Percentiles rank a stretch among this genome's conserved stretches.
Conservation (phyloP, 495 filamentous ascomycete species). For the Xylaria acuta region DNA sequence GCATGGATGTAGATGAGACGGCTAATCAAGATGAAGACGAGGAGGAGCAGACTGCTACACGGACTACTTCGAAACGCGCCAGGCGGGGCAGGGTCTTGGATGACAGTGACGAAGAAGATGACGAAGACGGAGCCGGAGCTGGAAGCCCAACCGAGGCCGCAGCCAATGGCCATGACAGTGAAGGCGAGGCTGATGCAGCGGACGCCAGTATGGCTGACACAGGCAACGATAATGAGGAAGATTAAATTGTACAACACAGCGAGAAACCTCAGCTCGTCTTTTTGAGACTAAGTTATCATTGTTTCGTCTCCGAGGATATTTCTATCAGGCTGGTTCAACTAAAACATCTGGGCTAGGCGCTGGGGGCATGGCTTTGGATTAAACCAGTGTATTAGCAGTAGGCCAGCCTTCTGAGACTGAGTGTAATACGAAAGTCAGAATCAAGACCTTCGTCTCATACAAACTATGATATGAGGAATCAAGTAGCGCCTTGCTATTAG, state of each 20-base stretch:
- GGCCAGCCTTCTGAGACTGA: background rate
- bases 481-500: background rate
- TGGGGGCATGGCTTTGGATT: constrained; percentile 10
- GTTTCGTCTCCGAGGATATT: background rate
- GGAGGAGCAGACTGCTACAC: constrained; percentile 39
- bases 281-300: background rate
- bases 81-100: constrained; percentile 51
- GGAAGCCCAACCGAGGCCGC: constrained; percentile 31
- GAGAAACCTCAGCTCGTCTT: background rate
- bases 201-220: constrained; percentile 48
- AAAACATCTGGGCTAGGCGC: constrained; percentile 18
- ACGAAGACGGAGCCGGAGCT: constrained; percentile 33
- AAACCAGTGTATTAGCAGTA: constrained; percentile 6
- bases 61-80: constrained; percentile 40
- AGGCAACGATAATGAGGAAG: constrained; percentile 44
- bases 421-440: background rate
- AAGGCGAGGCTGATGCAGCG: constrained; percentile 36
- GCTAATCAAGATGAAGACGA: constrained; percentile 47
- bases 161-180: constrained; percentile 33
- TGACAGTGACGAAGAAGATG: constrained; percentile 56
- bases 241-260: constrained; percentile 38
- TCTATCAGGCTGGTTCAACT: background rate
- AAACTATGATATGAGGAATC: background rate
- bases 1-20: constrained; percentile 48
- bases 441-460: background rate